phyloP scores from a whole-genome alignment of 192 early-diverging fungal genomes.

The Linderina pennispora region DNA sequence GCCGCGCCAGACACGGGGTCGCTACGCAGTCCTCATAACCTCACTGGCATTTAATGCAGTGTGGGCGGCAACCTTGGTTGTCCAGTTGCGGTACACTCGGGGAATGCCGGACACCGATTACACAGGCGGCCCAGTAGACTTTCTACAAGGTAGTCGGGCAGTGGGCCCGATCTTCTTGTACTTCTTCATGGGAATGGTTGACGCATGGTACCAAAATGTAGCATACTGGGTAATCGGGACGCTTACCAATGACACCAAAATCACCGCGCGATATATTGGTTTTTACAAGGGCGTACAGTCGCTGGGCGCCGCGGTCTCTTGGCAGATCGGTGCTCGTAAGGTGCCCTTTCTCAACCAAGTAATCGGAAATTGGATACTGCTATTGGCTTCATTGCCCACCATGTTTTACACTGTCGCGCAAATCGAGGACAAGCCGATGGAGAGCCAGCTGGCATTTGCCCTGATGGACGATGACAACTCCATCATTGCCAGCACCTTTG shows the following conservation, averaged over 20 bases:
- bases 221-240: slow-evolving; percentile 83
- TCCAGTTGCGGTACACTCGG: slow-evolving; percentile 52
- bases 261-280: slow-evolving; percentile 63
- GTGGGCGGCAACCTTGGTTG: slow-evolving; percentile 54
- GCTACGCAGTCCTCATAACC: slow-evolving; percentile 44
- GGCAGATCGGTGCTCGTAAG: slow-evolving; percentile 56
- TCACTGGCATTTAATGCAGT: slow-evolving; percentile 41
- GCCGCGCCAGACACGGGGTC: slow-evolving; percentile 55
- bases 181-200: slow-evolving; percentile 67
- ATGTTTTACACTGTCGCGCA: slow-evolving; percentile 31
- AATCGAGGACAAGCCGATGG: slow-evolving; percentile 28
- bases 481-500: slow-evolving; percentile 1
- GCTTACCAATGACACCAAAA: slow-evolving; percentile 70
- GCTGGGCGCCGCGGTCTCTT: slow-evolving; percentile 58
- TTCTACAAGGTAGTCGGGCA: slow-evolving; percentile 39
- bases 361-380: slow-evolving; percentile 34
- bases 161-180: slow-evolving; percentile 58
- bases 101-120: slow-evolving; percentile 16
- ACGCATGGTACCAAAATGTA: slow-evolving; percentile 75
- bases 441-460: slow-evolving; percentile 14
- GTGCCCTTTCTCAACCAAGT: slow-evolving; percentile 45
- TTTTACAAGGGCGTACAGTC: slow-evolving; percentile 86
- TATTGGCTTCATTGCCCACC: slow-evolving; percentile 26
- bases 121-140: slow-evolving; percentile 29
- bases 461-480: slow-evolving; percentile 8